phyloP scores from a whole-genome alignment of 495 filamentous ascomycete species.

The Penicillium bovifimosum region DNA sequence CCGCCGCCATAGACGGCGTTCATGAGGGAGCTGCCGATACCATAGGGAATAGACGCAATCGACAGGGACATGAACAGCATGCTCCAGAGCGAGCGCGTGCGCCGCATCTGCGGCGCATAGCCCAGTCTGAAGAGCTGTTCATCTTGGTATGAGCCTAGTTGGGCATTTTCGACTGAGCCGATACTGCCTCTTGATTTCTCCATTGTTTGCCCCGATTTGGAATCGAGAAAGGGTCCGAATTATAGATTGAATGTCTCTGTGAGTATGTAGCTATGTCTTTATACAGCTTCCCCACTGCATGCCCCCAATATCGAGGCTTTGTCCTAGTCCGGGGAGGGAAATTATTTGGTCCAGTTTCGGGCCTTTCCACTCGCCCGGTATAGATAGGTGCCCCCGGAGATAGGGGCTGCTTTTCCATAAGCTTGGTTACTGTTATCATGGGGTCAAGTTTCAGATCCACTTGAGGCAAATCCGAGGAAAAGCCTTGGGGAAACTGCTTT shows the following conservation, averaged over 20 bases:
- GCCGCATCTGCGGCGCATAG: slow-evolving; percentile 21
- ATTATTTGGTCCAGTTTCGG: slow-evolving; percentile 2
- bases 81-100: slow-evolving; percentile 15
- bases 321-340: slow-evolving; percentile 7
- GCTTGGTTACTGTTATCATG: background rate
- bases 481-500: too few species aligned
- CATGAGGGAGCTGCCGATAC: slow-evolving; percentile 34
- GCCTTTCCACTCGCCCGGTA: background rate
- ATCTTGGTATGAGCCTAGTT: slow-evolving; percentile 5
- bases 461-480: too few species aligned
- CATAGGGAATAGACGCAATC: slow-evolving; percentile 34
- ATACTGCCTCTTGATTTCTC: slow-evolving; percentile 1
- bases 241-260: background rate
- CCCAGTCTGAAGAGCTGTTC: slow-evolving; percentile 18
- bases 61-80: slow-evolving; percentile 20
- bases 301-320: background rate
- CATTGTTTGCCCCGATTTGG: slow-evolving; percentile 2
- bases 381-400: background rate
- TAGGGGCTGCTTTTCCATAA: background rate
- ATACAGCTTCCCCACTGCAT: slow-evolving; percentile 1
- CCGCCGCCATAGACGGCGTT: slow-evolving; percentile 25
- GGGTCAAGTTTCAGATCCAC: too few species aligned
- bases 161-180: slow-evolving; percentile 1
- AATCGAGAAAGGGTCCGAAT: background rate
- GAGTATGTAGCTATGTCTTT: slow-evolving; percentile 4